Conservation (phyloP, 2,329 filamentous ascomycete species). For the Chaetothyriales sp. region DNA sequence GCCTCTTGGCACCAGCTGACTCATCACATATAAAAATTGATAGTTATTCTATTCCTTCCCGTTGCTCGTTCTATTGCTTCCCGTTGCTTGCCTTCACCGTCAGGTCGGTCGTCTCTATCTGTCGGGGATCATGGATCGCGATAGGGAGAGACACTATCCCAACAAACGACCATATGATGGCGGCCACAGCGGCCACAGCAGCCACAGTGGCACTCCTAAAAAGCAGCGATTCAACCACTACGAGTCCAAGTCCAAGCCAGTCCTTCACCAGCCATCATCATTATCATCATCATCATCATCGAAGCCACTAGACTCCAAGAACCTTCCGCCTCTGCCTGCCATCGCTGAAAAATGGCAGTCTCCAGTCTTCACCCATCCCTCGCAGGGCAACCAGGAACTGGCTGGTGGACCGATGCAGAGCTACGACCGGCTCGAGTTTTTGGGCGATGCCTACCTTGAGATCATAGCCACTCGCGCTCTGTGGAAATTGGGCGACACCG, state of each 20-base stretch:
- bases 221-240: background rate
- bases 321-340: conserved; percentile 11
- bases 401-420: conserved; percentile 24
- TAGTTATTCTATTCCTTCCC: too few species aligned
- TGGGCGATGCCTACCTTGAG: conserved; percentile 77
- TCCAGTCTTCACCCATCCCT: conserved; percentile 14
- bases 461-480: conserved; percentile 62
- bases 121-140: background rate
- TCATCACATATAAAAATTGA: background rate
- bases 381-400: conserved; percentile 37
- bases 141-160: background rate
- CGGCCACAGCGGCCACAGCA: background rate
- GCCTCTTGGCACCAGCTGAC: background rate
- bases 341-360: conserved; percentile 8
- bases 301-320: background rate
- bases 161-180: background rate
- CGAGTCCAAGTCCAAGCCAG: background rate
- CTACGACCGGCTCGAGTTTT: conserved; percentile 77
- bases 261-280: background rate
- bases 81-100: background rate
- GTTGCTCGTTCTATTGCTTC: too few species aligned
- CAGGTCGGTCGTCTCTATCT: background rate
- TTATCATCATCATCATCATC: too few species aligned
- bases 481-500: conserved; percentile 50
- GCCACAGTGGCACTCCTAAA: background rate